Conservation (phyloP, 305 asterid genomes). For the Solanum aculeatissimum region DNA sequence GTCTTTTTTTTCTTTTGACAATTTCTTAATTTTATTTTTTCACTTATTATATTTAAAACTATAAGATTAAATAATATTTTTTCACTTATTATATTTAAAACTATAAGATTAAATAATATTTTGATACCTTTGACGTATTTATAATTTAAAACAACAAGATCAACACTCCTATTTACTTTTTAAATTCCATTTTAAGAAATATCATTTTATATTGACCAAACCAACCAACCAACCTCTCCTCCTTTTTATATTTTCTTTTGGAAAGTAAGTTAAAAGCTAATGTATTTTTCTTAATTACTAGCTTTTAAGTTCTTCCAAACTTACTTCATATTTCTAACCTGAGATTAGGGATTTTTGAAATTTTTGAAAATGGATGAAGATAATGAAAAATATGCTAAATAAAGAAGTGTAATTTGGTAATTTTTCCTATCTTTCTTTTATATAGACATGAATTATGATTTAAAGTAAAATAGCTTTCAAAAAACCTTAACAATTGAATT, state of each 20-base stretch:
- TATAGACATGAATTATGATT: no score
- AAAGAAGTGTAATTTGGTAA: no score
- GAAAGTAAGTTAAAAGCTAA: not conserved
- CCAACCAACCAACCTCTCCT: not conserved
- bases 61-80: not conserved
- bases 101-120: not conserved
- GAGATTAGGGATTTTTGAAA: no score
- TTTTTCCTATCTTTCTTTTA: no score
- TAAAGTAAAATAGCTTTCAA: no score
- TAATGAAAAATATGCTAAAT: no score
- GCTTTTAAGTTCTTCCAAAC: not conserved
- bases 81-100: not conserved
- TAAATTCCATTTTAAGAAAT: not conserved
- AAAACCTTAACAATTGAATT: no score
- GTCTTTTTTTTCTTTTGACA: not conserved
- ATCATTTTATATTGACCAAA: not conserved
- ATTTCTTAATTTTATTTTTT: not conserved
- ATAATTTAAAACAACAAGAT: no score
- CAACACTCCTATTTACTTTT: not conserved
- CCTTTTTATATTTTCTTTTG: not conserved
- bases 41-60: not conserved
- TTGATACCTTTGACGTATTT: no score
- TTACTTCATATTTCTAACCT: not conserved
- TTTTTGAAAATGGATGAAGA: no score
- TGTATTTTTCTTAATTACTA: not conserved